Conservation (phyloP, 1,139 yeast species). For the Waltiozyma solani region DNA sequence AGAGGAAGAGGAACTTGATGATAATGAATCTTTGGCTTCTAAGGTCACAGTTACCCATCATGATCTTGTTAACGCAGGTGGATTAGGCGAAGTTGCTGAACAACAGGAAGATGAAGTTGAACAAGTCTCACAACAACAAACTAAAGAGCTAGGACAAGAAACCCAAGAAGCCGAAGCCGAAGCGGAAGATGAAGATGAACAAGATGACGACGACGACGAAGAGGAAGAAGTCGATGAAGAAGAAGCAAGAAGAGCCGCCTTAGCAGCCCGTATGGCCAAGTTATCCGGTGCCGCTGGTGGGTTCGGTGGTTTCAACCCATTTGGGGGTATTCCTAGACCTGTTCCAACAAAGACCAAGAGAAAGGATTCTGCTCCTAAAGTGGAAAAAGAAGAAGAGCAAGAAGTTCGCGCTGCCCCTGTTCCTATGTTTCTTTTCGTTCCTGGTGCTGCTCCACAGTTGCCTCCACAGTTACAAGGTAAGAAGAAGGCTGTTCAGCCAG, state of each 20-base stretch:
- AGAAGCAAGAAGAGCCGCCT: slow-evolving; percentile 65
- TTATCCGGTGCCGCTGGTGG: slow-evolving; percentile 89
- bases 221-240: slow-evolving; percentile 59
- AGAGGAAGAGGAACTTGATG: not conserved
- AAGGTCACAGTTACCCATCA: not conserved
- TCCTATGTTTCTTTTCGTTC: slow-evolving; percentile 44
- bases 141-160: slow-evolving; percentile 7
- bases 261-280: slow-evolving; percentile 93
- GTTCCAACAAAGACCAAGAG: slow-evolving; percentile 22
- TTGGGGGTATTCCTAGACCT: slow-evolving; percentile 30
- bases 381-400: slow-evolving; percentile 15
- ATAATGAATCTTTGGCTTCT: not conserved
- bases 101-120: slow-evolving; percentile 1
- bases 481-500: slow-evolving; percentile 3
- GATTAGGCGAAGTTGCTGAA: slow-evolving; percentile 7
- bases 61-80: slow-evolving; percentile 1
- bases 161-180: slow-evolving; percentile 15
- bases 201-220: slow-evolving; percentile 31
- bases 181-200: slow-evolving; percentile 19
- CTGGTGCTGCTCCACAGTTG: slow-evolving; percentile 22
- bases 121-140: not conserved
- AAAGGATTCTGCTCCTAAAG: no score
- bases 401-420: slow-evolving; percentile 26
- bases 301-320: slow-evolving; percentile 54
- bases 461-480: slow-evolving; percentile 17